Evolutionary conservation across 2,329 filamentous ascomycete species (phyloP).

Genomic region (Parafenestella ontariensis): DNA sequence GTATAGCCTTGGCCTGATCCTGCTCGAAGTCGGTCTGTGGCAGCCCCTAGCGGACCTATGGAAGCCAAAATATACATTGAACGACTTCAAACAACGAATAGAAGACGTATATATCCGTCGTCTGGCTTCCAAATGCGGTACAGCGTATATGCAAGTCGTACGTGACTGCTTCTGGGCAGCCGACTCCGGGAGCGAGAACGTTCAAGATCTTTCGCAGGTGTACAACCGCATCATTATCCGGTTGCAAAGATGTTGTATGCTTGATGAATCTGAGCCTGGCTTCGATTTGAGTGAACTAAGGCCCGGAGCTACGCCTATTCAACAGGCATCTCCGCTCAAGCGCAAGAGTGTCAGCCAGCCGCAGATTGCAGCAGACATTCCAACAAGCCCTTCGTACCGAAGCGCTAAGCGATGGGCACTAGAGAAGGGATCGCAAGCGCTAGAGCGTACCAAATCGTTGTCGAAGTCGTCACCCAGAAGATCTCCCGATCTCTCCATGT

Average conservation of each 20-base stretch:
- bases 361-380: constrained; percentile 32
- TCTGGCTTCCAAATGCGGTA: constrained; percentile 73
- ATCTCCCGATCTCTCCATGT: constrained; percentile 36
- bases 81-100: constrained; percentile 69
- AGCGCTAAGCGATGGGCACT: constrained; percentile 46
- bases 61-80: constrained; percentile 65
- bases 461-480: constrained; percentile 36
- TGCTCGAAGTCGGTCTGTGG: constrained; percentile 80
- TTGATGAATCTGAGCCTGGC: constrained; percentile 46
- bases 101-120: constrained; percentile 70
- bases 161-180: constrained; percentile 75
- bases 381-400: constrained; percentile 42
- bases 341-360: constrained; percentile 40
- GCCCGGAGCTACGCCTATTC: constrained; percentile 27
- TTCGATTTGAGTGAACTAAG: constrained; percentile 38
- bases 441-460: constrained; percentile 43
- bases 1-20: constrained; percentile 74
- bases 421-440: constrained; percentile 44
- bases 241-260: constrained; percentile 49
- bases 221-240: constrained; percentile 56
- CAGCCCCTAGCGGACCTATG: constrained; percentile 66
- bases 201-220: constrained; percentile 43
- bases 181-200: constrained; percentile 53
- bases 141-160: constrained; percentile 77
- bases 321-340: constrained; percentile 36